Percentiles rank a stretch among this genome's conserved stretches.
Conservation (phyloP, 1,139 yeast genomes). For the Meyerozyma smithsonii region DNA sequence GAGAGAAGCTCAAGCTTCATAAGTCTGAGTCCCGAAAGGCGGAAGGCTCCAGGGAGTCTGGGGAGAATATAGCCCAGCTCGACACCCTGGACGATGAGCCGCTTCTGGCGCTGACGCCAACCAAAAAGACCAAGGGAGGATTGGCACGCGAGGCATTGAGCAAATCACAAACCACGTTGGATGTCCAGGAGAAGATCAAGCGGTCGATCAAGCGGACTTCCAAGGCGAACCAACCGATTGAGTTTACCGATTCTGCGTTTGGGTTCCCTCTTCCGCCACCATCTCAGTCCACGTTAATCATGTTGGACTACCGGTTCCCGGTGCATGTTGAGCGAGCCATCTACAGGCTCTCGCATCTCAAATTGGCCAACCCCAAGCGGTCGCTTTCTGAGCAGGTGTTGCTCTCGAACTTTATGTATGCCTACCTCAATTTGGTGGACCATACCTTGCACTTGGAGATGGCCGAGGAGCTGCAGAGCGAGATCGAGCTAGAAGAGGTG, state of each 20-base stretch:
- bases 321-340: slow-evolving; percentile 95
- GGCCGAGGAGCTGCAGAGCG: slow-evolving; percentile 2
- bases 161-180: slow-evolving; percentile 34
- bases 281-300: slow-evolving; percentile 65
- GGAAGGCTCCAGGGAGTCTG: neutral
- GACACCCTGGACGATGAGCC: slow-evolving; percentile 6
- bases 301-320: slow-evolving; percentile 84
- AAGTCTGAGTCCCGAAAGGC: slow-evolving; percentile 7
- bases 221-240: slow-evolving; percentile 63
- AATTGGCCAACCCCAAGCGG: slow-evolving; percentile 88
- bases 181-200: slow-evolving; percentile 44
- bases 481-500: neutral
- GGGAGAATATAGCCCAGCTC: neutral
- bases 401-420: slow-evolving; percentile 93
- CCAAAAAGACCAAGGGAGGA: slow-evolving; percentile 5
- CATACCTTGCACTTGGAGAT: slow-evolving; percentile 70
- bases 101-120: slow-evolving; percentile 2
- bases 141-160: slow-evolving; percentile 7
- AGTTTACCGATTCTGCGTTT: slow-evolving; percentile 77
- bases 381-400: slow-evolving; percentile 89
- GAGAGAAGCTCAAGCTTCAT: neutral
- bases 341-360: slow-evolving; percentile 84
- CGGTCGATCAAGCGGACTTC: slow-evolving; percentile 41
- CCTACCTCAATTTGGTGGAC: slow-evolving; percentile 89
- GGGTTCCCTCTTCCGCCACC: slow-evolving; percentile 84